Base-by-base conservation (phyloP, 257 asterid species). In the Solanum sitiens region DNA sequence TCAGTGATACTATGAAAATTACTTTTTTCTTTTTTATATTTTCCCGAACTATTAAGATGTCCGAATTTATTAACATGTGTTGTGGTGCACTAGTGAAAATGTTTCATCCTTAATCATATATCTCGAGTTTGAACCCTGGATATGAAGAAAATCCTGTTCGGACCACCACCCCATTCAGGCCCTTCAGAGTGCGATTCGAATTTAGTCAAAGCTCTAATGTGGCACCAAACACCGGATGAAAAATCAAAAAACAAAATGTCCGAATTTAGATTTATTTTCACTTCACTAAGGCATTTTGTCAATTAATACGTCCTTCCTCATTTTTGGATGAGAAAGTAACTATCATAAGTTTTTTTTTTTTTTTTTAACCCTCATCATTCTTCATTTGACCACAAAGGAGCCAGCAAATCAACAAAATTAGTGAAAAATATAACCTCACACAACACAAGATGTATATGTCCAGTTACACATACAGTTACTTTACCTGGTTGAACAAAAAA, bases 101-200 rank as follows among this genome's bases (percentile, higher is more conserved):
- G 1, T 5, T 37, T 5, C 39, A 37, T 37, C 1, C 0, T 37
- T 37, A 1, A 37, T 0, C 2, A 37, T 37, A 37, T 6, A 37
- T 37, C 1, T 37, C 0, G 39, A 0, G 39, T 37, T 37, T 0
- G 39, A 37, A 37, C 1, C 39, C 2, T 37, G 39, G 0, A 37
- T 37, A 37, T 6, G 39, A 37, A 37, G 39, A 37, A 37, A 37
- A 37, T 37, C 0, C 0, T 37, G 0, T 37, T 37, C 7, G 39
- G 6, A 35, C 7, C 39, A 35, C 7, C 0, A 35, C 1, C 7
- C 1, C 7, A 35, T 35, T 35, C 39, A 35, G 39, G 1, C 7
- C 7, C 7, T 35, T 7, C 5, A 37, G 39, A 37, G 39, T 37
- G 39, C 39, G 39, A 6, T 1, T 37, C 6, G 6, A 37, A 37